These are phyloP conservation scores for Colletotrichum tanaceti DNA, from an alignment of 2,329 filamentous ascomycete genomes.

Conservation along the genomic window DNA sequence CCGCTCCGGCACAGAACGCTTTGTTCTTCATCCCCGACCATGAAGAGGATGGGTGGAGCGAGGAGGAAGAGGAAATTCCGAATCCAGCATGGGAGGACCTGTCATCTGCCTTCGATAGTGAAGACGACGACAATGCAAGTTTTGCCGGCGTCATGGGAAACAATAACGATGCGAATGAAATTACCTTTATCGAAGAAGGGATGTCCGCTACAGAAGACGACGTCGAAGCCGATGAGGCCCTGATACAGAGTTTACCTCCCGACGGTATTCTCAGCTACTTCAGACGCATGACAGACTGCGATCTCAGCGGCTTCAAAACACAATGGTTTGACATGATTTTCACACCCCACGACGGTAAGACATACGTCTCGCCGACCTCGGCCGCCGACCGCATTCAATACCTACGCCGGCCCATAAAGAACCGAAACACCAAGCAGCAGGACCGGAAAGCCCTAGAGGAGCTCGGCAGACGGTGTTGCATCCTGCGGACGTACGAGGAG, in stretches of 20 bases:
- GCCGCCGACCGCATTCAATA: slow-evolving; percentile 21
- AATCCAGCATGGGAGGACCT: slow-evolving; percentile 41
- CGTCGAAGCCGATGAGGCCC: not conserved
- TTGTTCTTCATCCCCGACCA: slow-evolving; percentile 25
- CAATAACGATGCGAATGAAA: slow-evolving; percentile 17
- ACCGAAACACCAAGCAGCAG: slow-evolving; percentile 27
- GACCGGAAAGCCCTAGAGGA: slow-evolving; percentile 25
- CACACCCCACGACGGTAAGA: slow-evolving; percentile 49
- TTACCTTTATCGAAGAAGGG: slow-evolving; percentile 21
- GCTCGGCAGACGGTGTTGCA: slow-evolving; percentile 45
- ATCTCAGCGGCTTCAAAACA: slow-evolving; percentile 12
- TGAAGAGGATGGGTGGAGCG: slow-evolving; percentile 40
- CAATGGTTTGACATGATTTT: slow-evolving; percentile 50
- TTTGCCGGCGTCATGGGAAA: not conserved
- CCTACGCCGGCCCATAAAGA: slow-evolving; percentile 22
- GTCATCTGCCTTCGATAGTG: slow-evolving; percentile 33
- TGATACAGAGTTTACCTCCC: slow-evolving; percentile 21
- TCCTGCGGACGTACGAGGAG: slow-evolving; percentile 62
- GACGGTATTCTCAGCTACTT: slow-evolving; percentile 18
- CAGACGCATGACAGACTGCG: not conserved
- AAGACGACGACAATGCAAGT: slow-evolving; percentile 40
- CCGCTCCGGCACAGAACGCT: not conserved
- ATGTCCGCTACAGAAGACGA: slow-evolving; percentile 1
- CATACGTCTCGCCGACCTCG: slow-evolving; percentile 27
- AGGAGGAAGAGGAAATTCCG: slow-evolving; percentile 36